Evolutionary conservation across 768 basidiomycete species (phyloP), one percentile per base, ranked within the genome.

Genomic region (Lentinus tigrinus): DNA sequence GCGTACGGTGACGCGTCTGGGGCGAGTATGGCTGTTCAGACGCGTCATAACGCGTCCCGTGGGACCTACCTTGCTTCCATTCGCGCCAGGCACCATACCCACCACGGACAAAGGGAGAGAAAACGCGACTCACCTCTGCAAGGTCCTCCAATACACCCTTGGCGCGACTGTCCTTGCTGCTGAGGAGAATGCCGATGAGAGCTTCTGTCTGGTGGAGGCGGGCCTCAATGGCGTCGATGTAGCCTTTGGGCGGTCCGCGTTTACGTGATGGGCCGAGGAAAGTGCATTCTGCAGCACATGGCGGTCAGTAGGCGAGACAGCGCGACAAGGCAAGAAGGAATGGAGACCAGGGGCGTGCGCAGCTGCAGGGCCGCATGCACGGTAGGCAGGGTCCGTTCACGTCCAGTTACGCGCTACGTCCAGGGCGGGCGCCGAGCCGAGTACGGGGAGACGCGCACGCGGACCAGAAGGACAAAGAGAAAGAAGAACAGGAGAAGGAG

Each of bases 181-280:
- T 78, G 38, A 95, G 77, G 52, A 95, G 75, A 57, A 93, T 88
- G 52, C 93, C 94, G 27, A 96, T 77, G 40, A 96, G 78, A 0
- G 93, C 93, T 70, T 96, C 93, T 17, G 93, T 91, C 68, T 95
- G 91, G 64, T 96, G 94, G 5, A 96, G 75, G 14, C 92, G 84
- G 14, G 90, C 89, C 73, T 96, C 93, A 65, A 96, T 93, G 27
- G 93, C 93, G 67, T 95, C 93, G 68, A 96, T 95, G 77, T 96
- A 96, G 1, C 93, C 93, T 68, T 92, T 93, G n/a, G 91, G 90
- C 3, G 90, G 89, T 2, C 93, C 93, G 63, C 93, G 87, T 69
- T 89, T 89, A 64, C 88, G 82, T 13, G 89, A 90, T 8, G 88
- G 88, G 2, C 87, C 88, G 39, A 91, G 77, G 72, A 89, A 91